A percentile compares a stretch with the other conserved stretches of the same genome.
Evolutionary conservation across 2,329 filamentous ascomycete genomes (phyloP).

Genomic region (Dothideomycetes sp.): DNA sequence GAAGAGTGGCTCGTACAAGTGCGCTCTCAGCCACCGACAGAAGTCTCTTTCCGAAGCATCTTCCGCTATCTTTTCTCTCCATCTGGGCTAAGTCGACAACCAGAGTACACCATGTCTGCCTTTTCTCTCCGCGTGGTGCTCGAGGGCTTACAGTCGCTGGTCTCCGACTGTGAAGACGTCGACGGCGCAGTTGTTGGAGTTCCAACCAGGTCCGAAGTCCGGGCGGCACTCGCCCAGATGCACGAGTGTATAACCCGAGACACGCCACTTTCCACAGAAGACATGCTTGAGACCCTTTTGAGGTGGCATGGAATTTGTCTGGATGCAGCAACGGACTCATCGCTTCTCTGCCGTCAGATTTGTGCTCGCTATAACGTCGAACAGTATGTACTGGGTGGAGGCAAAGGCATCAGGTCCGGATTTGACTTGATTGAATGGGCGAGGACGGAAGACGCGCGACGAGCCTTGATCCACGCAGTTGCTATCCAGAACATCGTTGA

Average conservation of each 20-base stretch:
- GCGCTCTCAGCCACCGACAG: constrained; percentile 21
- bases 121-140: constrained; percentile 32
- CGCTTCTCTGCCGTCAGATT: constrained; percentile 27
- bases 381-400: constrained; percentile 28
- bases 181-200: constrained; percentile 28
- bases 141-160: constrained; percentile 33
- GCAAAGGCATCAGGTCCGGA: constrained; percentile 15
- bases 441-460: constrained; percentile 27
- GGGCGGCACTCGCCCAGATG: constrained; percentile 27
- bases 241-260: constrained; percentile 28
- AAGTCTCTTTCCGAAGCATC: constrained; percentile 28
- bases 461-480: constrained; percentile 31
- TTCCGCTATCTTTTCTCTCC: constrained; percentile 27
- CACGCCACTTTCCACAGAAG: constrained; percentile 24
- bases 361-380: constrained; percentile 28
- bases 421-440: constrained; percentile 30
- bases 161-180: constrained; percentile 28
- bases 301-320: constrained; percentile 36
- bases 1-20: constrained; percentile 29
- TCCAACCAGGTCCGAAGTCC: constrained; percentile 27
- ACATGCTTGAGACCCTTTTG: constrained; percentile 29
- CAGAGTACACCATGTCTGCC: constrained; percentile 25
- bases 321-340: constrained; percentile 30
- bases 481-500: constrained; percentile 37
- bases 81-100: constrained; percentile 5